A percentile compares a stretch with the other conserved stretches of the same genome.
These are phyloP conservation scores for Phytophthora hibernalis DNA, from an alignment of 352 stramenopile species.

Conservation along the genomic window DNA sequence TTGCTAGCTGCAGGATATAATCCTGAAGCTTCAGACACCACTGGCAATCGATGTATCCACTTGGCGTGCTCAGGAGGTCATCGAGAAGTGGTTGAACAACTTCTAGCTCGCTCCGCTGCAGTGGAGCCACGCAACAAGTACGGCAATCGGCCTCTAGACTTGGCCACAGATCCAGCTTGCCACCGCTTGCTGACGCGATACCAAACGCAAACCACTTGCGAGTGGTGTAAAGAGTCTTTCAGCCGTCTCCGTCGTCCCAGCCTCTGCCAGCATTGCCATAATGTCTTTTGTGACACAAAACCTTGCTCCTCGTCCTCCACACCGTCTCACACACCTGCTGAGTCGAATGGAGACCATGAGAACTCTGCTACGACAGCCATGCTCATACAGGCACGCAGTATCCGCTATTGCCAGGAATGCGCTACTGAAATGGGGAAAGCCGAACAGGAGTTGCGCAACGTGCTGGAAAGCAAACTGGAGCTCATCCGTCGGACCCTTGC, in stretches of 20 bases:
- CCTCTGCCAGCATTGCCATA: constrained; percentile 83
- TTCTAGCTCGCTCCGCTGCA: constrained; percentile 70
- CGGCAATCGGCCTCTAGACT: constrained; percentile 74
- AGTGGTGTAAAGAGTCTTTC: constrained; percentile 85
- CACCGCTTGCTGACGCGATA: constrained; percentile 74
- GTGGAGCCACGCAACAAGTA: constrained; percentile 75
- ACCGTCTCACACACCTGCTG: constrained; percentile 15
- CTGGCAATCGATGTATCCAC: constrained; percentile 79
- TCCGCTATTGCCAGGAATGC: constrained; percentile 82
- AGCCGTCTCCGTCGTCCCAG: constrained; percentile 65
- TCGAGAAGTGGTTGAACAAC: constrained; percentile 68
- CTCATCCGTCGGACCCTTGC: constrained; percentile 60
- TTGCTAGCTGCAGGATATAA: constrained; percentile 76
- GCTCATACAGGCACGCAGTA: constrained; percentile 26
- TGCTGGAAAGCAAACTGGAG: constrained; percentile 69
- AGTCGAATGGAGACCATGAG: constrained; percentile 10
- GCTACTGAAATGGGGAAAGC: constrained; percentile 73
- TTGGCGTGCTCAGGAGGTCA: constrained; percentile 78
- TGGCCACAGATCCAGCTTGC: constrained; percentile 67
- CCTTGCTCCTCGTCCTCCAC: constrained; percentile 65
- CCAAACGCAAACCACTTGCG: constrained; percentile 61
- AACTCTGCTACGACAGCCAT: neutral
- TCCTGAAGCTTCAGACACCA: constrained; percentile 66
- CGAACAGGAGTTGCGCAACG: constrained; percentile 67
- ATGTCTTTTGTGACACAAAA: constrained; percentile 82